Conservation (phyloP, 805 yeast genomes). For the Pichia sporocuriosa region DNA sequence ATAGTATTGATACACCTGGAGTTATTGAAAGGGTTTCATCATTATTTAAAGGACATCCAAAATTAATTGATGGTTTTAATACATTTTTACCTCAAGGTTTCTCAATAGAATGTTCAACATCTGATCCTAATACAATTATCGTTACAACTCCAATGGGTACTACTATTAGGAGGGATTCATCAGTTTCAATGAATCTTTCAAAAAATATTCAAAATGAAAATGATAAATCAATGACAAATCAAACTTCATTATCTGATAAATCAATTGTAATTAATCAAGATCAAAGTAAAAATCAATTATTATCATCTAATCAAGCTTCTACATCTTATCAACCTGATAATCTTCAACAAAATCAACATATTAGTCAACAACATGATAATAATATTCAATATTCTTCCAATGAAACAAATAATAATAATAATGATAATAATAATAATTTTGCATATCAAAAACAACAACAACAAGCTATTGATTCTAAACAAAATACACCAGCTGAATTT, state of each 20-base stretch:
- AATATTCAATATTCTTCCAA: too few species aligned
- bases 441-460: constrained; percentile 17
- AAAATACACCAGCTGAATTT: constrained; percentile 78
- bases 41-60: constrained; percentile 87
- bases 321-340: constrained; percentile 8
- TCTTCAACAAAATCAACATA: constrained; percentile 7
- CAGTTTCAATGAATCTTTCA: too few species aligned
- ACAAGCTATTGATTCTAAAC: constrained; percentile 22
- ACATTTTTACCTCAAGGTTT: constrained; percentile 97
- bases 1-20: constrained; percentile 90
- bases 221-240: too few species aligned
- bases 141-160: constrained; percentile 96
- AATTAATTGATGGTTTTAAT: constrained; percentile 92
- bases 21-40: constrained; percentile 93
- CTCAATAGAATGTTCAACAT: constrained; percentile 86
- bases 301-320: not conserved
- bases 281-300: not conserved
- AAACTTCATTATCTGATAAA: too few species aligned
- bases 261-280: too few species aligned
- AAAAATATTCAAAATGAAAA: too few species aligned
- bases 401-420: too few species aligned
- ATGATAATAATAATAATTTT: too few species aligned
- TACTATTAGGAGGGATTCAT: constrained; percentile 59
- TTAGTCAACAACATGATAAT: too few species aligned
- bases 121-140: constrained; percentile 85